A percentile compares a stretch with the other conserved stretches of the same genome.
These are phyloP conservation scores for Cicer chorassanicum DNA, from an alignment of 306 rosid genomes.

Conservation along the genomic window DNA sequence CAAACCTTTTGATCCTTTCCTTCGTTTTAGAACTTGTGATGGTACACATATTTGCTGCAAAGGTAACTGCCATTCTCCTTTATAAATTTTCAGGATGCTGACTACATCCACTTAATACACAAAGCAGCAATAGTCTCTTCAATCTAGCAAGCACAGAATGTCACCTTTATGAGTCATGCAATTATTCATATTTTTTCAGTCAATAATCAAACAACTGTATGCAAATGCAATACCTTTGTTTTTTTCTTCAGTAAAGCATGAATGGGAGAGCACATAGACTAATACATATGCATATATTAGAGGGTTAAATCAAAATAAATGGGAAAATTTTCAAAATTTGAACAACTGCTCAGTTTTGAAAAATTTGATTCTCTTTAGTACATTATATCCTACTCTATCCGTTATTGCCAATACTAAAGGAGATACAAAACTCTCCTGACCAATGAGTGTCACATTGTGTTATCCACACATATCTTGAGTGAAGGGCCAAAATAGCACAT, in stretches of 20 bases:
- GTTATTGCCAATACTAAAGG: too few relatives aligned
- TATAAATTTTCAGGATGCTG: constrained; percentile 37
- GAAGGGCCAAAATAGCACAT: constrained; percentile 83
- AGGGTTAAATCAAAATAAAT: background rate
- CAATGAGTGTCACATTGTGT: constrained; percentile 36
- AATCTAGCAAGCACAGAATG: constrained; percentile 32
- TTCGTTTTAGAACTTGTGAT: constrained; percentile 45
- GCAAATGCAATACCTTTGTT: background rate
- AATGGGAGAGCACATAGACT: too few relatives aligned
- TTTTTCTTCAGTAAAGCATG: constrained; percentile 11
- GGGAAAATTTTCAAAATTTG: too few relatives aligned
- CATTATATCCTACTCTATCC: too few relatives aligned
- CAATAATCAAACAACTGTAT: background rate
- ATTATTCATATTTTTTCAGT: background rate
- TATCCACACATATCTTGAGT: constrained; percentile 85
- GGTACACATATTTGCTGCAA: constrained; percentile 58
- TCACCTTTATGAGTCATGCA: constrained; percentile 29
- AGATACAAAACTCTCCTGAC: background rate
- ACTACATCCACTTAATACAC: constrained; percentile 37
- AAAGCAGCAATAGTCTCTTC: constrained; percentile 27
- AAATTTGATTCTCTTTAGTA: too few relatives aligned
- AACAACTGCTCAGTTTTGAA: too few relatives aligned
- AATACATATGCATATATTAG: too few relatives aligned
- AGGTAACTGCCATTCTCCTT: constrained; percentile 54
- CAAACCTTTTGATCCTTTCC: constrained; percentile 40